Conservation (phyloP, 106 monocot species). For the Posidonia australis region DNA sequence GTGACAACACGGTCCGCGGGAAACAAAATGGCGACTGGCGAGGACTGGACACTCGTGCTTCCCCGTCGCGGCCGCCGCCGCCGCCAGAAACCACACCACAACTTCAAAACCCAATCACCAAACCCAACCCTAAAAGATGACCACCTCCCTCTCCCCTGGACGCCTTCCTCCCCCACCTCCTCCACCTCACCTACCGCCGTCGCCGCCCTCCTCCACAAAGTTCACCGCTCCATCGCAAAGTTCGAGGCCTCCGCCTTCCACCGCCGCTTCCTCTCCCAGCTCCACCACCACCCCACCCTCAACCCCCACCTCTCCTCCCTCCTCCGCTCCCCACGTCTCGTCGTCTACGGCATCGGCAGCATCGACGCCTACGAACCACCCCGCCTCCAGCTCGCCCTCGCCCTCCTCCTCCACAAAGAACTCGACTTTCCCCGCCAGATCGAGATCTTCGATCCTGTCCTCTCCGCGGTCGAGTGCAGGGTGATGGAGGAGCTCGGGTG, state of each 20-base stretch:
- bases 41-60: constrained; percentile 1
- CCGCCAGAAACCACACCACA: background rate
- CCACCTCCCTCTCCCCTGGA: constrained; percentile 28
- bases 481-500: constrained; percentile 38
- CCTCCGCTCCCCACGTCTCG: constrained; percentile 16
- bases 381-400: constrained; percentile 66
- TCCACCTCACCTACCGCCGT: constrained; percentile 5
- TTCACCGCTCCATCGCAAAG: constrained; percentile 26
- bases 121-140: background rate
- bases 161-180: constrained; percentile 28
- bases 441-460: constrained; percentile 75
- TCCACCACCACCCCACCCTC: constrained; percentile 21
- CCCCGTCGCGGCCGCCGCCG: background rate
- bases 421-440: constrained; percentile 21
- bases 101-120: background rate
- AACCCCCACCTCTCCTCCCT: constrained; percentile 9
- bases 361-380: constrained; percentile 48
- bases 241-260: constrained; percentile 43
- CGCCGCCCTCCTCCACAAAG: constrained; percentile 28
- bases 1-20: no score
- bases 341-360: constrained; percentile 82
- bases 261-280: constrained; percentile 34
- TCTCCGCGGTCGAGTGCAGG: constrained; percentile 57
- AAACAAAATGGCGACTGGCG: background rate
- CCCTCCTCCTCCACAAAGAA: constrained; percentile 36